These are phyloP conservation scores for Nyctanthes arbortristis DNA, from an alignment of 257 asterid genomes.

Conservation along the genomic window DNA sequence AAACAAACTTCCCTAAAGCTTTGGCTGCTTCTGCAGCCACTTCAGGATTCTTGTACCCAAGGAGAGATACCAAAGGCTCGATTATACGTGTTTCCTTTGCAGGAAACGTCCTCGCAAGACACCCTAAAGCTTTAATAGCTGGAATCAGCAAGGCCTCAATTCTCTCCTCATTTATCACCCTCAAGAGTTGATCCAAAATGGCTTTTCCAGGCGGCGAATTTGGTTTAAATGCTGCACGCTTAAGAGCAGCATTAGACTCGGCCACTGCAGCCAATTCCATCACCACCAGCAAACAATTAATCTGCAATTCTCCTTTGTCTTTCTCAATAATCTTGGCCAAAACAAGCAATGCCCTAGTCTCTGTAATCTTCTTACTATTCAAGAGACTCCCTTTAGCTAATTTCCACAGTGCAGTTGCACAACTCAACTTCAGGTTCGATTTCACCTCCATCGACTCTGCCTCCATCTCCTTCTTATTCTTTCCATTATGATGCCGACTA, in stretches of 20 bases:
- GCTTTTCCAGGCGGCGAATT: slow-evolving; percentile 48
- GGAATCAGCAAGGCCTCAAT: slow-evolving; percentile 32
- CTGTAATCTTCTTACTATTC: slow-evolving; percentile 52
- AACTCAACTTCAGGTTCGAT: slow-evolving; percentile 41
- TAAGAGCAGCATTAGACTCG: slow-evolving; percentile 41
- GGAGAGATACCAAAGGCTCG: slow-evolving; percentile 42
- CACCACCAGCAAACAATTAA: slow-evolving; percentile 43
- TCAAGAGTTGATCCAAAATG: slow-evolving; percentile 62
- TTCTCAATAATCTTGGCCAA: slow-evolving; percentile 55
- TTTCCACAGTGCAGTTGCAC: slow-evolving; percentile 50
- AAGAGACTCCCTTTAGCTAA: slow-evolving; percentile 44
- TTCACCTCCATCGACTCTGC: slow-evolving; percentile 45
- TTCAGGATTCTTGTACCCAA: slow-evolving; percentile 26
- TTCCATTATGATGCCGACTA: slow-evolving; percentile 19
- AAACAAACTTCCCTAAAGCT: slow-evolving; percentile 51
- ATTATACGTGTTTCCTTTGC: slow-evolving; percentile 51
- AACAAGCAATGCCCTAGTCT: slow-evolving; percentile 55
- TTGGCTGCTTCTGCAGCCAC: slow-evolving; percentile 46
- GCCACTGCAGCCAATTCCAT: slow-evolving; percentile 66
- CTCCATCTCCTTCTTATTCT: slow-evolving; percentile 39
- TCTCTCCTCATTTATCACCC: slow-evolving; percentile 42
- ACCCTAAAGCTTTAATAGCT: slow-evolving; percentile 47
- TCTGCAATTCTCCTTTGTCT: slow-evolving; percentile 46
- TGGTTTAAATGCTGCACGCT: slow-evolving; percentile 51
- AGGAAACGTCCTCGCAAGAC: slow-evolving; percentile 57